Evolutionary conservation across 306 rosid species (phyloP).

Genomic region (apple (Malus domestica)): ASM211411v1 NC_041791.1:2001-2500

Average conservation of each 20-base stretch:
- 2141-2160: neutral
- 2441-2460: neutral
- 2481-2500: neutral
- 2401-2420: neutral
- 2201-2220: neutral
- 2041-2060: conserved; percentile 54
- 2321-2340: neutral
- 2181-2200: neutral
- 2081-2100: neutral
- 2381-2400: neutral
- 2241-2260: neutral
- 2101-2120: neutral
- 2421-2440: neutral
- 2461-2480: neutral
- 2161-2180: neutral
- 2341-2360: neutral
- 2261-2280: neutral
- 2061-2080: too few species aligned
- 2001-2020: conserved; percentile 97
- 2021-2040: conserved; percentile 98
- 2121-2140: neutral
- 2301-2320: neutral
- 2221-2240: neutral
- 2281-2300: neutral
- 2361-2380: neutral